phyloP scores from a whole-genome alignment of 2,329 filamentous ascomycete species.

The Venturia aucupariae region DNA sequence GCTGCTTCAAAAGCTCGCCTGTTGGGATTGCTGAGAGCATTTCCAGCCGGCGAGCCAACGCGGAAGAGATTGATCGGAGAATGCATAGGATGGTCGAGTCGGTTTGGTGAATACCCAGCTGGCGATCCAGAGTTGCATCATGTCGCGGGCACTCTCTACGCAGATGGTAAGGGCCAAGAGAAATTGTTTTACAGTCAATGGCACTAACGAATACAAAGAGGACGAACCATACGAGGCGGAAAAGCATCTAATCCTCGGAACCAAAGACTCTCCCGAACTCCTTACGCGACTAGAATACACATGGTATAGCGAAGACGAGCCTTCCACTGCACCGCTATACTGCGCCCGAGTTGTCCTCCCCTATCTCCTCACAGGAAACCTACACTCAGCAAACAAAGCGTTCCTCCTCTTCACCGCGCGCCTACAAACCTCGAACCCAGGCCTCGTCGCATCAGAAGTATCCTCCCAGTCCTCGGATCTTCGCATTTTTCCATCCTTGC shows the following conservation, averaged over 20 bases:
- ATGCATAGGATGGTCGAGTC: slow-evolving; percentile 79
- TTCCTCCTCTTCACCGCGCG: slow-evolving; percentile 66
- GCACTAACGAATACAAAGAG: slow-evolving; percentile 40
- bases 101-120: slow-evolving; percentile 75
- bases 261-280: slow-evolving; percentile 73
- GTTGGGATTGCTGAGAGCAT: slow-evolving; percentile 69
- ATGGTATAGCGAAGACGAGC: slow-evolving; percentile 86
- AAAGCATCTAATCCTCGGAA: slow-evolving; percentile 78
- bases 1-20: slow-evolving; percentile 63
- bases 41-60: slow-evolving; percentile 75
- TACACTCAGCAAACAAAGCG: slow-evolving; percentile 77
- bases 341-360: slow-evolving; percentile 80
- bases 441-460: slow-evolving; percentile 71
- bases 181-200: background rate
- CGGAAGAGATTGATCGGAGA: slow-evolving; percentile 87
- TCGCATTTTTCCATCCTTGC: slow-evolving; percentile 79
- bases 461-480: slow-evolving; percentile 64
- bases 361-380: slow-evolving; percentile 82
- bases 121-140: slow-evolving; percentile 94
- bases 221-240: slow-evolving; percentile 91
- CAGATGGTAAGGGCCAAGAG: slow-evolving; percentile 48
- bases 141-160: slow-evolving; percentile 76
- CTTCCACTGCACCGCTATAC: slow-evolving; percentile 80
- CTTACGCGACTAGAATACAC: slow-evolving; percentile 79
- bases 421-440: slow-evolving; percentile 49